phyloP scores from a whole-genome alignment of 2,329 filamentous ascomycete genomes.

The Phoma sp. region DNA sequence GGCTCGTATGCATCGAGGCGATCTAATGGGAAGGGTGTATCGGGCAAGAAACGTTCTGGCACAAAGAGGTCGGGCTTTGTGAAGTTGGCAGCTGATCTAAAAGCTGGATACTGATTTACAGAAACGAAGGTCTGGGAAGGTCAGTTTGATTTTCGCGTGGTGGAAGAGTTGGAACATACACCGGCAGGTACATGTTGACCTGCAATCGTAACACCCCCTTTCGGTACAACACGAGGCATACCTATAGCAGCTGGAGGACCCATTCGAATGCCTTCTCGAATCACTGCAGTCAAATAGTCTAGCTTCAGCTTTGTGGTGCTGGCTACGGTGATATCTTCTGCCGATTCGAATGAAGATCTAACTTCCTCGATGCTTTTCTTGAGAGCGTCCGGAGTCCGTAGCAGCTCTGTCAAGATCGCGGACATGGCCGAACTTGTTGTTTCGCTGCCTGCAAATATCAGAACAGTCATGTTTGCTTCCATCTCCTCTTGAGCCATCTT shows the following conservation, averaged over 20 bases:
- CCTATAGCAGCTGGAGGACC: constrained; percentile 25
- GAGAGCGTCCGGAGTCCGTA: constrained; percentile 34
- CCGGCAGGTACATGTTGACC: constrained; percentile 26
- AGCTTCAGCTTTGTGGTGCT: constrained; percentile 19
- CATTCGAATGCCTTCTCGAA: constrained; percentile 48
- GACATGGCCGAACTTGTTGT: constrained; percentile 50
- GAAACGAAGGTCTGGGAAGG: constrained; percentile 31
- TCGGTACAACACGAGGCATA: constrained; percentile 26
- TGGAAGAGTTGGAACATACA: constrained; percentile 11
- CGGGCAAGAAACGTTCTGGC: constrained; percentile 42
- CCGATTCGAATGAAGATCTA: constrained; percentile 25
- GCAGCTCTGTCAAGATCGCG: constrained; percentile 41
- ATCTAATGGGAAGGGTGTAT: constrained; percentile 13
- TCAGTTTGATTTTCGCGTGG: not conserved
- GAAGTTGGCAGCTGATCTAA: constrained; percentile 33
- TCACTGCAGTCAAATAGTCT: constrained; percentile 35
- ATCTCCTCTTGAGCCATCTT: constrained; percentile 39
- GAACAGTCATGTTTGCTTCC: constrained; percentile 35
- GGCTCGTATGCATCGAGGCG: constrained; percentile 26
- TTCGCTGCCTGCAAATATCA: constrained; percentile 54
- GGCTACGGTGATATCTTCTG: constrained; percentile 29
- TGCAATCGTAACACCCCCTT: constrained; percentile 25
- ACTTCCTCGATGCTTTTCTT: constrained; percentile 31
- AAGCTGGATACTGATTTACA: constrained; percentile 35
- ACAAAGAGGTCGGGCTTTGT: constrained; percentile 33